Base-by-base conservation (phyloP, 441 rosid genomes). In the Dalechampia spathulata region DNA sequence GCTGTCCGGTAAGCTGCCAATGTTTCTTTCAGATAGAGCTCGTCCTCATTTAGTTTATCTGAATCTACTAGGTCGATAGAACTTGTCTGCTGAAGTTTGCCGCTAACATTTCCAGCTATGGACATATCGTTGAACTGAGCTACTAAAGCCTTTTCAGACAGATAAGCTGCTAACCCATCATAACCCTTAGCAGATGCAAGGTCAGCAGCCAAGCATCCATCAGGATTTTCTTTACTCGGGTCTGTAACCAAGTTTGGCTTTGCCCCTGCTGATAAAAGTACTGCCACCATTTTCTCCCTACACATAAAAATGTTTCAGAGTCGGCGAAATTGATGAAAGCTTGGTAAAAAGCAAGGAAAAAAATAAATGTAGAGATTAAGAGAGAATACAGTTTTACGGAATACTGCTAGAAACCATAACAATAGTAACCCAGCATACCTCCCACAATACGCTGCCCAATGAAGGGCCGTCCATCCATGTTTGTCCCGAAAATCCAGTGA, bases 391-490 rank as follows among this genome's bases (percentile, higher is more conserved):
- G n/a, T n/a, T n/a, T n/a, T n/a, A n/a, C n/a, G n/a, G n/a, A n/a
- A n/a, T n/a, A n/a, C n/a, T n/a, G n/a, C n/a, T n/a, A n/a, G n/a
- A n/a, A n/a, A n/a, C n/a, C n/a, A n/a, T n/a, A n/a, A 22, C 21
- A 27, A 23, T 22, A 50, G 53, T 36, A 57, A 19, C 50, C 1
- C 16, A 60, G 47, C 52, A 34, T 67, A 88, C 97, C 90, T 88
- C 60, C 99, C 96, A 64, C 60, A 71, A 70, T 63, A 75, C 63
- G 97, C 96, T 61, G 98, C 98, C 99, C 99, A 90, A 58, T 94
- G 99, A 77, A 94, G 92, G 61, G 99, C 96, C 21, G 99, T 90
- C 99, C 99, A 94, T 57, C 98, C 99, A 44, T 54, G 65, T 72
- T 85, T 87, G 74, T 94, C 98, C 63, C 98, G 91, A 60, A 75